These are phyloP conservation scores for Linum trigynum DNA, from an alignment of 345 rosid genomes.

Conservation along the genomic window DNA sequence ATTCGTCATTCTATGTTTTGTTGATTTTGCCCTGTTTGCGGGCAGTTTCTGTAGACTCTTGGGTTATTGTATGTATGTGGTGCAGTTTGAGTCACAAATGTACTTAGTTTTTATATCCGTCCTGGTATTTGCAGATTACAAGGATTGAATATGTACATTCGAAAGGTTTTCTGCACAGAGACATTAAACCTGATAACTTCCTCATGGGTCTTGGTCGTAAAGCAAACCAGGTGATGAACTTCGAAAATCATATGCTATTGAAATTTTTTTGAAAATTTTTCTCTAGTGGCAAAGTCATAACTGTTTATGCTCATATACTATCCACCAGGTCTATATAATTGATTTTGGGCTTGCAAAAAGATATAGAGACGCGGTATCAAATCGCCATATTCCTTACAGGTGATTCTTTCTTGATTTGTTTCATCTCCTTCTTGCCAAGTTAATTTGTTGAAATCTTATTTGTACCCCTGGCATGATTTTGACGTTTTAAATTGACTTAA, in stretches of 20 bases:
- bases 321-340: slow-evolving; percentile 61
- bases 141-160: slow-evolving; percentile 69
- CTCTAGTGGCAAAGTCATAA: neutral
- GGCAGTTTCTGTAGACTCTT: neutral
- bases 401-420: slow-evolving; percentile 8
- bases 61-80: too few relatives aligned
- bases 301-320: neutral
- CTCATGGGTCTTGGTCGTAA: slow-evolving; percentile 73
- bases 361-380: slow-evolving; percentile 65
- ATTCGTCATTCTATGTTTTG: too few relatives aligned
- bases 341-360: slow-evolving; percentile 93
- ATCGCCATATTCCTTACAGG: slow-evolving; percentile 86
- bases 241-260: neutral
- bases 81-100: neutral
- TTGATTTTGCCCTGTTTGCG: too few relatives aligned
- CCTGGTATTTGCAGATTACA: slow-evolving; percentile 29
- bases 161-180: slow-evolving; percentile 79
- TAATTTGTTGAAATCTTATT: neutral
- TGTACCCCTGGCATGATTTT: neutral
- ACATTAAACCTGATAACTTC: slow-evolving; percentile 71
- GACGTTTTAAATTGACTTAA: neutral
- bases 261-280: neutral
- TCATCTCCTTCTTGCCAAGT: neutral
- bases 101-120: neutral
- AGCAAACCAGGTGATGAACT: slow-evolving; percentile 52